These are phyloP conservation scores for Discostella pseudostelligera DNA, from an alignment of 108 stramenopile genomes.

Conservation along the genomic window DNA sequence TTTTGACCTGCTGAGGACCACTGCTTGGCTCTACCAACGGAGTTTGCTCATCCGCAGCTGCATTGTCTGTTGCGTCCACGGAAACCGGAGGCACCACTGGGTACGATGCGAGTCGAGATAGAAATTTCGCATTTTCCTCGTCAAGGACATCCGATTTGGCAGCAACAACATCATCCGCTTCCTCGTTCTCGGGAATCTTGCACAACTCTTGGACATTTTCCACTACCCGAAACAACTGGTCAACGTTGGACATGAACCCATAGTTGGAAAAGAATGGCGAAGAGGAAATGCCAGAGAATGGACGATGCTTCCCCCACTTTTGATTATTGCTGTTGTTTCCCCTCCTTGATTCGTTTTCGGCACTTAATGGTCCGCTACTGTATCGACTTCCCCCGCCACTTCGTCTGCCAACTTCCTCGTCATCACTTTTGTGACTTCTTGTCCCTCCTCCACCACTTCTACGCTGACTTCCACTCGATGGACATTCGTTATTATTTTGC, in stretches of 20 bases:
- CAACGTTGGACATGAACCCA: conserved; percentile 25
- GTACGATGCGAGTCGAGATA: conserved; percentile 24
- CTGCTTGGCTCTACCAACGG: conserved; percentile 28
- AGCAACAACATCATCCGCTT: conserved; percentile 12
- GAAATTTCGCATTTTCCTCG: conserved; percentile 36
- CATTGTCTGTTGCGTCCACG: conserved; percentile 1
- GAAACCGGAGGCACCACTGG: conserved; percentile 14
- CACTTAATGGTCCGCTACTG: conserved; percentile 17
- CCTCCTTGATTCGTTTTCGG: conserved; percentile 18
- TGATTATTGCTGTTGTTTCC: conserved; percentile 7
- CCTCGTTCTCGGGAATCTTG: conserved; percentile 40
- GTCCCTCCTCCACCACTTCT: conserved; percentile 1
- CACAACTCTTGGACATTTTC: conserved; percentile 43
- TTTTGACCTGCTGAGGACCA: not conserved
- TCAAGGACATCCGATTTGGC: conserved; percentile 14
- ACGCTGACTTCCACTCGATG: conserved; percentile 17
- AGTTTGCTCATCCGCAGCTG: conserved; percentile 28
- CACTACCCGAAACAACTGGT: conserved; percentile 31
- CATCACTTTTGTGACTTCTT: conserved; percentile 7
- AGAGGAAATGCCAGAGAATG: conserved; percentile 28
- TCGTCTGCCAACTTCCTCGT: not conserved
- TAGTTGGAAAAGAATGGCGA: conserved; percentile 18
- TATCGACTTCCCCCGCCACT: not conserved
- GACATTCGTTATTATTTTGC: conserved; percentile 26
- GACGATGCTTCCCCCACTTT: conserved; percentile 7